phyloP scores from a whole-genome alignment of 306 rosid genomes.

The Styphnolobium japonicum region DNA sequence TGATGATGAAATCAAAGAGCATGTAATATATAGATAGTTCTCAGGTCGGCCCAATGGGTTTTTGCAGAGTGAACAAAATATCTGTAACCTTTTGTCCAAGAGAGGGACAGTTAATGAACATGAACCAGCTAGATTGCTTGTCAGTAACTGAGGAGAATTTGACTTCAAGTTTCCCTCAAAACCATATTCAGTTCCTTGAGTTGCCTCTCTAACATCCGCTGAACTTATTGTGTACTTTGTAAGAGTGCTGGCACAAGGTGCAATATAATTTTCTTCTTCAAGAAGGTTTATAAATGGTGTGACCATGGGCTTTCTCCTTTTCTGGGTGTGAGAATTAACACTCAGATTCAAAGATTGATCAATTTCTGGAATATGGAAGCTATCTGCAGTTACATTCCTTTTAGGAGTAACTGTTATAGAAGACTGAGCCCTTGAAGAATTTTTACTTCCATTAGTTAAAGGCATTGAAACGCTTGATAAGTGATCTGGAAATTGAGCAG shows the following conservation, averaged over 20 bases:
- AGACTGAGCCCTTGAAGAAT: slow-evolving; percentile 40
- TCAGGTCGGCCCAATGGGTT: slow-evolving; percentile 72
- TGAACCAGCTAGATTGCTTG: slow-evolving; percentile 27
- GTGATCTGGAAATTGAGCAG: slow-evolving; percentile 45
- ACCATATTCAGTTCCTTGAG: slow-evolving; percentile 45
- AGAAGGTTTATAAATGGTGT: slow-evolving; percentile 38
- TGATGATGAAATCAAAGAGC: slow-evolving; percentile 55
- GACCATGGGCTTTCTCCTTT: slow-evolving; percentile 59
- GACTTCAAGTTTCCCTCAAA: slow-evolving; percentile 31
- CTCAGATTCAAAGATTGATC: slow-evolving; percentile 66
- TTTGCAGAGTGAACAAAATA: slow-evolving; percentile 77
- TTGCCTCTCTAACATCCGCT: slow-evolving; percentile 31
- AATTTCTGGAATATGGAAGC: slow-evolving; percentile 41
- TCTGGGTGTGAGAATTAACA: slow-evolving; percentile 77
- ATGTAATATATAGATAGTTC: slow-evolving; percentile 52
- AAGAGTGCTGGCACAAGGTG: slow-evolving; percentile 41
- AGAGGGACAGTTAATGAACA: slow-evolving; percentile 37
- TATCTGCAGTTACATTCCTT: slow-evolving; percentile 39
- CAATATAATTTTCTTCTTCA: slow-evolving; percentile 41
- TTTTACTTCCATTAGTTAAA: slow-evolving; percentile 26
- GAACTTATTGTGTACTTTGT: slow-evolving; percentile 29
- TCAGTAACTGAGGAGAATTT: slow-evolving; percentile 29
- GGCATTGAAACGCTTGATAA: slow-evolving; percentile 26
- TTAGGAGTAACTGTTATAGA: slow-evolving; percentile 55
- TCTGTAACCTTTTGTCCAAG: slow-evolving; percentile 44